phyloP scores from a whole-genome alignment of 2,329 filamentous ascomycete genomes.

The Trichoderma guizhouense region DNA sequence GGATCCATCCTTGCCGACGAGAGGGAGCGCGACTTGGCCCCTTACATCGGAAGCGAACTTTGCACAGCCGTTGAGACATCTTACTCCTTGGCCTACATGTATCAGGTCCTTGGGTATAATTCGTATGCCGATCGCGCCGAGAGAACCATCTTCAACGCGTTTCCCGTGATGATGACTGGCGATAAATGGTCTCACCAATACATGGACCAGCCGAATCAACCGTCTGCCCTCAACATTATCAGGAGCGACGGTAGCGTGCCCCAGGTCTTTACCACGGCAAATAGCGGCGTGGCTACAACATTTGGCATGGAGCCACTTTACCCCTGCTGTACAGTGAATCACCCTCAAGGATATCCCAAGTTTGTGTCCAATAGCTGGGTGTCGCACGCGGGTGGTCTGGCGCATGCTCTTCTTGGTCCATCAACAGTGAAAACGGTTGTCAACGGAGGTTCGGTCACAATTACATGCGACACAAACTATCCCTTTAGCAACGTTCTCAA shows the following conservation, averaged over 20 bases:
- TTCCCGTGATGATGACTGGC: constrained; percentile 48
- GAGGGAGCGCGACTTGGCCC: constrained; percentile 36
- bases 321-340: constrained; percentile 58
- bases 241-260: constrained; percentile 23
- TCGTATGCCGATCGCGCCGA: constrained; percentile 51
- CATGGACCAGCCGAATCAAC: constrained; percentile 52
- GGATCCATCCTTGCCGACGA: constrained; percentile 43
- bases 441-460: constrained; percentile 31
- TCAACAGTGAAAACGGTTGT: constrained; percentile 39
- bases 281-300: constrained; percentile 38
- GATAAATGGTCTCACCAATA: constrained; percentile 58
- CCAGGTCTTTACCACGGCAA: constrained; percentile 46
- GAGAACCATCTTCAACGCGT: constrained; percentile 51
- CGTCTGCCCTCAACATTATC: constrained; percentile 44
- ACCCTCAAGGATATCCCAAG: constrained; percentile 55
- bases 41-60: constrained; percentile 36
- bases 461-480: constrained; percentile 48
- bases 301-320: constrained; percentile 50
- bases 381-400: constrained; percentile 42
- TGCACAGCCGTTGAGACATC: constrained; percentile 35
- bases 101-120: constrained; percentile 32
- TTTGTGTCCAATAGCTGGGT: constrained; percentile 49
- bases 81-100: constrained; percentile 34
- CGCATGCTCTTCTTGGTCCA: constrained; percentile 49
- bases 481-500: constrained; percentile 32